Percentiles rank a stretch among this genome's conserved stretches.
Conservation (phyloP, 345 rosid genomes). For the Linum usitatissimum region DNA sequence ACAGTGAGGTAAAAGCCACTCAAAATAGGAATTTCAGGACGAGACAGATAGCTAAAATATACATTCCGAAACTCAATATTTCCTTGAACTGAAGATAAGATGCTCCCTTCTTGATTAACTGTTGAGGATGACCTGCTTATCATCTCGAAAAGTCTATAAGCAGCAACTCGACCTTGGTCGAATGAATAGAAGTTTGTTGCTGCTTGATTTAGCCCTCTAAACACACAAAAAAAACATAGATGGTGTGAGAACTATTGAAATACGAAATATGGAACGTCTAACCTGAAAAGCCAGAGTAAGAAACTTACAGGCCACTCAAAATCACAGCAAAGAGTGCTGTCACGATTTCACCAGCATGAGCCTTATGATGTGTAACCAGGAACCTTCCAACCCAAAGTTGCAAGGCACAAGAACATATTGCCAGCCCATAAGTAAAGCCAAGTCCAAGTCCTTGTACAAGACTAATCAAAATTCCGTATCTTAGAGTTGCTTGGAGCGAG, state of each 20-base stretch:
- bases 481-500: conserved; percentile 89
- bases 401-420: conserved; percentile 91
- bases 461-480: conserved; percentile 87
- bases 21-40: conserved; percentile 96
- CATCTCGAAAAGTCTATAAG: conserved; percentile 97
- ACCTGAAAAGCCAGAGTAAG: conserved; percentile 14
- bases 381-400: conserved; percentile 94
- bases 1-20: conserved; percentile 97
- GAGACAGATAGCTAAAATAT: conserved; percentile 95
- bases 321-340: conserved; percentile 87
- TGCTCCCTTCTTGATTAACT: conserved; percentile 63
- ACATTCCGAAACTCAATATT: conserved; percentile 95
- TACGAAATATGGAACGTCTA: conserved; percentile 5
- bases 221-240: conserved; percentile 8
- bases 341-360: conserved; percentile 86
- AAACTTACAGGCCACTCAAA: conserved; percentile 96
- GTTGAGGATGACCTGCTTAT: conserved; percentile 82
- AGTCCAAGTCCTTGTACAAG: conserved; percentile 99
- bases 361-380: conserved; percentile 42
- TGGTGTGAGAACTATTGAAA: background rate
- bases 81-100: conserved; percentile 56
- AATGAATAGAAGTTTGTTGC: conserved; percentile 98
- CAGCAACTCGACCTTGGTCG: conserved; percentile 99
- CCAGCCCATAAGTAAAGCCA: conserved; percentile 97
- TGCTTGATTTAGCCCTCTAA: conserved; percentile 95